A percentile compares a stretch with the other conserved stretches of the same genome.
Conservation (phyloP, 768 basidiomycete species). For the Suillus subluteus region DNA sequence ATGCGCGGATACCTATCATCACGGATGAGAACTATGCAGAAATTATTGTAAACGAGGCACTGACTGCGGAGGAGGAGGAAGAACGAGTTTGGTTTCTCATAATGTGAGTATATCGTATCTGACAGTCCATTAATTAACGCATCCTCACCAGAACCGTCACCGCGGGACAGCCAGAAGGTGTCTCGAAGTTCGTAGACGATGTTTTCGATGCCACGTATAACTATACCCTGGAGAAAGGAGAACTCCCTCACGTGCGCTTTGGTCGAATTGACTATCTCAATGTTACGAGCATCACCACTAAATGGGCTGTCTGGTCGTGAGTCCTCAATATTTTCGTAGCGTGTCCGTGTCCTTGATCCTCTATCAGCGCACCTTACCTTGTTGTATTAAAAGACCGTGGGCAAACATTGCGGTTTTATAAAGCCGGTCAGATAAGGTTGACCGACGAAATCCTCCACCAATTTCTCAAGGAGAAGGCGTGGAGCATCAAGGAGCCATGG, state of each 20-base stretch:
- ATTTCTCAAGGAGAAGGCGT: constrained; percentile 68
- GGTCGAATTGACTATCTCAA: constrained; percentile 88
- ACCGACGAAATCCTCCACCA: constrained; percentile 61
- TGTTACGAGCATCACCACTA: constrained; percentile 81
- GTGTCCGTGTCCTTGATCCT: constrained; percentile 8
- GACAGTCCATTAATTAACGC: not conserved
- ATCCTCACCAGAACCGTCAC: constrained; percentile 53
- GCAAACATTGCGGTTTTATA: constrained; percentile 80
- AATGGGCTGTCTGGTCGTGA: constrained; percentile 86
- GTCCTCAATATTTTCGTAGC: constrained; percentile 30
- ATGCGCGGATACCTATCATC: constrained; percentile 73
- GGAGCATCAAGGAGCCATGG: constrained; percentile 72
- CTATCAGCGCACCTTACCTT: constrained; percentile 70
- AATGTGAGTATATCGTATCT: constrained; percentile 54
- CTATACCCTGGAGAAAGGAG: constrained; percentile 56
- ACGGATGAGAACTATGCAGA: constrained; percentile 82
- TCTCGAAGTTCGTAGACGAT: constrained; percentile 73
- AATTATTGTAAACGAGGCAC: constrained; percentile 67
- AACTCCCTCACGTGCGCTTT: constrained; percentile 75
- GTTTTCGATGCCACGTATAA: constrained; percentile 79
- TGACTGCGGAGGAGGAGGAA: constrained; percentile 65
- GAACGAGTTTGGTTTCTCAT: constrained; percentile 78
- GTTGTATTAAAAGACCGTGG: constrained; percentile 75
- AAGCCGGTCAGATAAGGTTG: constrained; percentile 62
- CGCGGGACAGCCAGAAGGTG: constrained; percentile 58